phyloP scores from a whole-genome alignment of 306 rosid genomes.

The Lotus japonicus region DNA sequence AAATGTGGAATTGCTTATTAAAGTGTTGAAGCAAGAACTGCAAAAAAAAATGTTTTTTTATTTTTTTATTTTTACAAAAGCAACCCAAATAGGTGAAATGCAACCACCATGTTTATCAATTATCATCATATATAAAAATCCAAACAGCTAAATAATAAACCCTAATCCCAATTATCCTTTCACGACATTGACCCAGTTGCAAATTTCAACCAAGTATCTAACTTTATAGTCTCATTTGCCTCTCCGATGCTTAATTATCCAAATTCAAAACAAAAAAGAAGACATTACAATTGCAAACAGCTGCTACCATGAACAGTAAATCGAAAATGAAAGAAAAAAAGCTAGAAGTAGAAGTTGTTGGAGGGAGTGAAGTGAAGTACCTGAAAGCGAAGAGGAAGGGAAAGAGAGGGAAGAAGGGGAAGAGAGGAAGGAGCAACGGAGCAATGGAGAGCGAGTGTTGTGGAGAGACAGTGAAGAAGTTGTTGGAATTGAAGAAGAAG shows the following conservation, averaged over 20 bases:
- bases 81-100: no score
- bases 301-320: neutral
- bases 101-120: neutral
- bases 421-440: constrained; percentile 21
- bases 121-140: neutral
- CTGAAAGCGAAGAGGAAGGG: constrained; percentile 19
- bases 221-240: neutral
- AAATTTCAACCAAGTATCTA: neutral
- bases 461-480: neutral
- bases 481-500: neutral
- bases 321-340: no score
- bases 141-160: neutral
- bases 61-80: no score
- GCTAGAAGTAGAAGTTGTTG: no score
- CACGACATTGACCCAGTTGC: neutral
- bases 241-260: no score
- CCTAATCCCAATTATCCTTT: neutral
- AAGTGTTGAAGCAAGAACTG: no score
- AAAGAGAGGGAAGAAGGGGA: constrained; percentile 17
- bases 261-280: neutral
- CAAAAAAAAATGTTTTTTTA: no score
- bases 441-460: constrained; percentile 11
- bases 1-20: neutral
- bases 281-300: neutral
- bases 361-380: neutral